Percentiles rank a stretch among this genome's conserved stretches.
Conservation (phyloP, 805 yeast species). For the Lachancea sp. region DNA sequence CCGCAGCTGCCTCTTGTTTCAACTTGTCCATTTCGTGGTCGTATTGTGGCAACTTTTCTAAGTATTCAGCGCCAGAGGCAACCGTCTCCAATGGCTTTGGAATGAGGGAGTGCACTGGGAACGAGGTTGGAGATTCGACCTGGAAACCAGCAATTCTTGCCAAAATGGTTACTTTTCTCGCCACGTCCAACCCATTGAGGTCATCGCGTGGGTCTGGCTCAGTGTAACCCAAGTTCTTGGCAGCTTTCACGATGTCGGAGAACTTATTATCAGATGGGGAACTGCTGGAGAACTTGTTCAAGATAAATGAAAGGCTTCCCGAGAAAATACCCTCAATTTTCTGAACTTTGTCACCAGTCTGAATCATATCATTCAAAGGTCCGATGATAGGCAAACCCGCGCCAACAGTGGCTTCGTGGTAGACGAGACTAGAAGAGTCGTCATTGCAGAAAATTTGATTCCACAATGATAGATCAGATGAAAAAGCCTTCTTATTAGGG, state of each 20-base stretch:
- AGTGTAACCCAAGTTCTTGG: constrained; percentile 89
- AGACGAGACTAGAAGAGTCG: constrained; percentile 60
- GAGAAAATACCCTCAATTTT: constrained; percentile 94
- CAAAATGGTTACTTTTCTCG: constrained; percentile 93
- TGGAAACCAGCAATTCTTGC: constrained; percentile 87
- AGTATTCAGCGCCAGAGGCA: constrained; percentile 66
- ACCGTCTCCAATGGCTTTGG: constrained; percentile 79
- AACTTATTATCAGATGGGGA: constrained; percentile 59
- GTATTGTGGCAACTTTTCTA: constrained; percentile 72
- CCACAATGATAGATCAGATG: constrained; percentile 72
- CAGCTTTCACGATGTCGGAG: constrained; percentile 83
- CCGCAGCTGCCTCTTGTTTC: constrained; percentile 73
- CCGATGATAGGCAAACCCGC: constrained; percentile 95
- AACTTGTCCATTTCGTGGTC: constrained; percentile 73
- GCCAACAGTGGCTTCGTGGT: constrained; percentile 98
- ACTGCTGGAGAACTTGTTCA: constrained; percentile 82
- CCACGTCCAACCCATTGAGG: constrained; percentile 95
- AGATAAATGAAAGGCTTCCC: constrained; percentile 91
- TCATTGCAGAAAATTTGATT: constrained; percentile 59
- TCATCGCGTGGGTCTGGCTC: constrained; percentile 99
- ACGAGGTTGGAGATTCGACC: constrained; percentile 82
- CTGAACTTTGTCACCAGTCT: constrained; percentile 88
- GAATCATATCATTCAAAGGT: constrained; percentile 78
- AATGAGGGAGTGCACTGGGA: constrained; percentile 90
- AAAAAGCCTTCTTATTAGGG: constrained; percentile 96